Evolutionary conservation across 2,329 filamentous ascomycete genomes (phyloP).

Genomic region (Penicillium vulpinum): DNA sequence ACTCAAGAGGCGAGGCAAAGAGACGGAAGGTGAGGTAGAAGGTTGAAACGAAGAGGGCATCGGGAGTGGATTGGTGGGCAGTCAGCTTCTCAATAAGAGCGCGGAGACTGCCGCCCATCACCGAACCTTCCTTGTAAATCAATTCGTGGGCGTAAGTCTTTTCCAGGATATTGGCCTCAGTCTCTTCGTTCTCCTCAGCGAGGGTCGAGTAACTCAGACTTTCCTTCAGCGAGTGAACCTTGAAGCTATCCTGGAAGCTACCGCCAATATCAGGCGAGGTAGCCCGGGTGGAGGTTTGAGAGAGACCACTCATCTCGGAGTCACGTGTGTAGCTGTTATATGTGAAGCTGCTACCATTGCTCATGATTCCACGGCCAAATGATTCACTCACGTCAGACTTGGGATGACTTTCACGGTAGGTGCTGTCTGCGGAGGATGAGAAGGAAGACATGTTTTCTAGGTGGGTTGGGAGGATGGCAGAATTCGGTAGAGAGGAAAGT

Average conservation of each 20-base stretch:
- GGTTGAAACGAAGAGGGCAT: slow-evolving; percentile 85
- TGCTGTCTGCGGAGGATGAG: slow-evolving; percentile 30
- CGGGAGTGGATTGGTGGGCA: slow-evolving; percentile 87
- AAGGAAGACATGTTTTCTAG: slow-evolving; percentile 30
- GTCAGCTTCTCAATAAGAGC: slow-evolving; percentile 94
- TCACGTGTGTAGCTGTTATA: slow-evolving; percentile 71
- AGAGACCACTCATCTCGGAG: slow-evolving; percentile 77
- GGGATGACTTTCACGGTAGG: slow-evolving; percentile 39
- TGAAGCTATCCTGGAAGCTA: slow-evolving; percentile 55
- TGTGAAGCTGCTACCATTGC: slow-evolving; percentile 74
- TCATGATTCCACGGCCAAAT: slow-evolving; percentile 69
- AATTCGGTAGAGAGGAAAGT: slow-evolving; percentile 29
- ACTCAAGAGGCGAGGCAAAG: slow-evolving; percentile 77
- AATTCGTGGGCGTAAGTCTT: slow-evolving; percentile 91
- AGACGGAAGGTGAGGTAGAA: slow-evolving; percentile 96
- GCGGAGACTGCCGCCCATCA: slow-evolving; percentile 87
- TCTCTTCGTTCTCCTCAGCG: slow-evolving; percentile 75
- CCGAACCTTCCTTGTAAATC: slow-evolving; percentile 90
- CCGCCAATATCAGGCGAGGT: slow-evolving; percentile 74
- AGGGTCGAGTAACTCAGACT: slow-evolving; percentile 65
- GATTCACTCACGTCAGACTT: slow-evolving; percentile 35
- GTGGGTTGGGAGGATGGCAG: slow-evolving; percentile 28
- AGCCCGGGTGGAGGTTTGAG: slow-evolving; percentile 80
- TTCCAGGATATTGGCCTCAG: slow-evolving; percentile 81
- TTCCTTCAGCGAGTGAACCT: slow-evolving; percentile 65